These are phyloP conservation scores for Orbilia ellipsospora DNA, from an alignment of 2,329 filamentous ascomycete genomes.

Conservation along the genomic window DNA sequence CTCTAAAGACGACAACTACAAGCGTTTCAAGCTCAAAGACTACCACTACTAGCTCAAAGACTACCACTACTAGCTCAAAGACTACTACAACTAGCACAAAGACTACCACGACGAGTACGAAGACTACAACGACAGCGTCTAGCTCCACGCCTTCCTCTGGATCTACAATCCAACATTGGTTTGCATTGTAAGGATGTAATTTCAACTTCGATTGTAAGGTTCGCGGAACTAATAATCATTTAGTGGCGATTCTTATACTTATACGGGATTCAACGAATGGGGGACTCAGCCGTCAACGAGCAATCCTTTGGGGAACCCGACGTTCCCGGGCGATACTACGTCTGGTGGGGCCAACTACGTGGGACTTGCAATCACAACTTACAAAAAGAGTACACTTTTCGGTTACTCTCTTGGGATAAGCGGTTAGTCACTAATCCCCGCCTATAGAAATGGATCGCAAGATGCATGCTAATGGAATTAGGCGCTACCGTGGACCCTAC, in stretches of 20 bases:
- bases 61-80: not conserved
- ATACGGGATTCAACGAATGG: conserved; percentile 70
- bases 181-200: conserved; percentile 29
- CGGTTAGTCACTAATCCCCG: conserved; percentile 2
- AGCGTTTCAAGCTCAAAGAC: conserved; percentile 5
- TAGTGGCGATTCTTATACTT: conserved; percentile 71
- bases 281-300: conserved; percentile 66
- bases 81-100: not conserved
- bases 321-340: conserved; percentile 67
- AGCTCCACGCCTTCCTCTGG: conserved; percentile 17
- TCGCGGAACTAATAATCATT: not conserved
- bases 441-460: not conserved
- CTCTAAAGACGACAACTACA: conserved; percentile 2
- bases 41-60: not conserved
- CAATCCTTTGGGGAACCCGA: conserved; percentile 73
- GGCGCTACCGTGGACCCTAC: conserved; percentile 35
- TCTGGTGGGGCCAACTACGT: conserved; percentile 69
- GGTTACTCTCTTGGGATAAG: conserved; percentile 38
- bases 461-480: conserved; percentile 1
- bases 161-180: conserved; percentile 33
- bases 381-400: conserved; percentile 61
- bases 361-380: conserved; percentile 65
- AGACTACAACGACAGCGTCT: conserved; percentile 13
- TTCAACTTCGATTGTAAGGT: not conserved
- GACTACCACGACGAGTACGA: conserved; percentile 6